Evolutionary conservation across 2,329 filamentous ascomycete species (phyloP), one percentile per base, ranked within the genome.

Genomic region (Pseudocercospora ulei): DNA sequence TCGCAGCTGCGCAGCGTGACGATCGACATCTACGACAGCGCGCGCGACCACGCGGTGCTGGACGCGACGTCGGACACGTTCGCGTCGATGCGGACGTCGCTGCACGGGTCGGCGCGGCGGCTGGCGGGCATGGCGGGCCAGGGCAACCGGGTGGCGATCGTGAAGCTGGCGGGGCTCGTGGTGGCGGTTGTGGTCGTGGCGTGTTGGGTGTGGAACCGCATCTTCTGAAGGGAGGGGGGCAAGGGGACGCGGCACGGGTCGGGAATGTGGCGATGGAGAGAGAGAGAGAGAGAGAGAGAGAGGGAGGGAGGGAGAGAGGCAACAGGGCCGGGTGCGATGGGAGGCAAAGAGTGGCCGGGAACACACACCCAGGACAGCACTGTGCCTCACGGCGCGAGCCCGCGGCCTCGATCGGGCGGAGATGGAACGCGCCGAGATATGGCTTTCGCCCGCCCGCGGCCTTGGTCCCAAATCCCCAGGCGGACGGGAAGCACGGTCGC

Each of bases 21-120:
- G 26, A 77, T 96, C 50, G 86, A 98, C 67, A 98, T 98, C 57
- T 95, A 96, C 72, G 87, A 96, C 66, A 86, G 90, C 61, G 90
- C 90, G 34, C 77, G 85, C 42, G 76, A 83, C 54, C 88, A 96
- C 55, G 76, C 82, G 50, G 75, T 93, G 48, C 82, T 98, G 51
- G 85, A 98, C 64, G 78, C 76, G 56, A 88, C 83, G 24, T 84
- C 73, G 61, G 86, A 96, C 52, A 90, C 86, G 14, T 96, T 98
- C 64, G 88, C 84, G 44, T 81, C 78, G 54, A 86, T 98, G 73
- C 73, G 76, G 22, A 79, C 80, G 8, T 80, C 79, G 48, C 68
- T 98, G 44, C 88, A 85, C 60, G 85, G 86, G 27, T 92, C 82
- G 49, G 86, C 86, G 7, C 71, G 73, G 33, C 75, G 90, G 7